A percentile compares a stretch with the other conserved stretches of the same genome.
These are phyloP conservation scores for Xylaria flabelliformis DNA, from an alignment of 495 filamentous ascomycete genomes.

Conservation along the genomic window DNA sequence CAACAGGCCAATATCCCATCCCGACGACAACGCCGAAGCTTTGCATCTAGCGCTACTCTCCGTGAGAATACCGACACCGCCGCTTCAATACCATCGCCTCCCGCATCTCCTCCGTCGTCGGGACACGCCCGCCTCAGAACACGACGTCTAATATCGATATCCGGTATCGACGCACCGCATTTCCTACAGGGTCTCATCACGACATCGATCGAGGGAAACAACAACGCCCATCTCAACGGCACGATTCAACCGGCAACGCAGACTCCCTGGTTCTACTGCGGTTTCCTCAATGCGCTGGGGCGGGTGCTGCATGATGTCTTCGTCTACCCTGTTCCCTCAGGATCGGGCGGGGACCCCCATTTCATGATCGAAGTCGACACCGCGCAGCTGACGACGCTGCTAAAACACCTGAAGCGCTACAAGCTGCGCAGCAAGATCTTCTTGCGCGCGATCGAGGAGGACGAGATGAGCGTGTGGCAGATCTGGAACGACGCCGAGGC, in stretches of 20 bases:
- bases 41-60: constrained; percentile 27
- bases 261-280: constrained; percentile 68
- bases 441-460: constrained; percentile 66
- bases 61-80: neutral
- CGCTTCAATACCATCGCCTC: constrained; percentile 28
- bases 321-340: constrained; percentile 69
- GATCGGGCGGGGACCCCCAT: constrained; percentile 36
- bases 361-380: constrained; percentile 87
- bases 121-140: constrained; percentile 65
- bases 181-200: constrained; percentile 91
- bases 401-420: constrained; percentile 78
- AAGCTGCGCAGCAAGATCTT: constrained; percentile 81
- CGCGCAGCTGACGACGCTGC: constrained; percentile 62
- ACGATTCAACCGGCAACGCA: constrained; percentile 27
- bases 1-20: neutral
- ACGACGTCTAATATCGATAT: constrained; percentile 78
- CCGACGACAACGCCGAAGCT: constrained; percentile 29
- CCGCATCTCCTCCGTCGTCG: constrained; percentile 45
- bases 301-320: constrained; percentile 88
- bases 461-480: constrained; percentile 69
- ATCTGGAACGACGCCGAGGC: constrained; percentile 59
- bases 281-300: constrained; percentile 85
- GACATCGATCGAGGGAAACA: constrained; percentile 63
- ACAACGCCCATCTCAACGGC: constrained; percentile 29
- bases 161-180: constrained; percentile 76